Evolutionary conservation across 1,139 yeast species (phyloP), one percentile per base, ranked within the genome.

Genomic region (Meyerozyma sp.): DNA sequence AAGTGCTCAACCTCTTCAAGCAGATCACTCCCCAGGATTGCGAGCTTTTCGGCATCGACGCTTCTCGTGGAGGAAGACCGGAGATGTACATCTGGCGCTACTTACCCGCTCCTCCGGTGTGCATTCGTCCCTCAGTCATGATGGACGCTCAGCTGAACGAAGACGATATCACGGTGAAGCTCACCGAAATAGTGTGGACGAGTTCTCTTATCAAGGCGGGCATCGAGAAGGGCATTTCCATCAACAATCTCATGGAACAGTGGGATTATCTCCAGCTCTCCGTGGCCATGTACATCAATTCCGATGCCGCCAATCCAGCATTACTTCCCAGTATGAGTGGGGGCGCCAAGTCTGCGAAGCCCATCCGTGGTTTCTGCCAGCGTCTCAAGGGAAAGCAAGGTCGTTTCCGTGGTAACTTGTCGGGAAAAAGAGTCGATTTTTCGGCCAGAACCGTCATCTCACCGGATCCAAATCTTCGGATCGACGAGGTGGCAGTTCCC

Each of bases 331-430:
- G 82, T 18, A 67, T 75, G 16, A 76, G 78, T 40, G 77, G 81
- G 41, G 73, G 74, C 42, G 65, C 81, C 8, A 79, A 79, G 54
- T 55, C 68, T 8, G 72, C 85, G 3, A 86, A 86, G 56, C 98
- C 98, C 13, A 94, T 93, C 48, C 75, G 98, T 59, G 99, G 98
- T 8, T 82, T 94, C 53, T 93, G 98, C 63, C 99, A 94, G 67
- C 81, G 99, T 62, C 75, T 94, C 50, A 94, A 94, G 69, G 99
- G 99, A 64, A 94, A 94, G 58, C 98, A 93, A 65, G 99, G 99
- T 58, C 85, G 99, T 62, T 94, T 94, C 68, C 79, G 99, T 73
- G 99, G 99, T 52, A 94, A 94, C 61, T 70, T 94, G 54, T 90
- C 97, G 1, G 99, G 99, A 65, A 94, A 94, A 65, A 87, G 99